Evolutionary conservation across 371 early-diverging fungal genomes (phyloP).

Genomic region (Phascolomyces articulosus): DNA sequence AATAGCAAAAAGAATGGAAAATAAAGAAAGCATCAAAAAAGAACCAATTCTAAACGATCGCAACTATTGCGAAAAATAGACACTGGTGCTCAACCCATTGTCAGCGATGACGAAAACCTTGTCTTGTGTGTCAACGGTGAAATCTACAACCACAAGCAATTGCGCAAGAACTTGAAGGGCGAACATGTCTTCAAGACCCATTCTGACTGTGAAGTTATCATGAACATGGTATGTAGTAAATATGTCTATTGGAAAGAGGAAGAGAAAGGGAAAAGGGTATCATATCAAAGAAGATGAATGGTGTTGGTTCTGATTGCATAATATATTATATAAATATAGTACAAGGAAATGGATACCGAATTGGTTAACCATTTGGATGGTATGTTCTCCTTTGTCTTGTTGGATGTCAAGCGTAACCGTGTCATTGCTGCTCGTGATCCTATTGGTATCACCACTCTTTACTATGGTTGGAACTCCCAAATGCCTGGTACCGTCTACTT

Average conservation of each 20-base stretch:
- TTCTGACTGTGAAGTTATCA: slow-evolving; percentile 96
- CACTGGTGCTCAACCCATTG: slow-evolving; percentile 94
- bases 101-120: slow-evolving; percentile 82
- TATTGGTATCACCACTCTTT: slow-evolving; percentile 96
- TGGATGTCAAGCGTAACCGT: slow-evolving; percentile 82
- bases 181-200: slow-evolving; percentile 83
- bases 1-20: background rate
- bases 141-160: slow-evolving; percentile 95
- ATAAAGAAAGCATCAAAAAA: background rate
- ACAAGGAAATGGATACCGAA: slow-evolving; percentile 82
- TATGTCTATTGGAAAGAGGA: too few species aligned
- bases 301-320: too few species aligned
- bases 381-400: slow-evolving; percentile 93
- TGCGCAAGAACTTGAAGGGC: slow-evolving; percentile 79
- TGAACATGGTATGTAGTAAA: slow-evolving; percentile 79
- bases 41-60: background rate
- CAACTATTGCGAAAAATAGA: slow-evolving; percentile 39
- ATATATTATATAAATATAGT: slow-evolving; percentile 53
- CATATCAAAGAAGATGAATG: too few species aligned
- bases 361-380: slow-evolving; percentile 88
- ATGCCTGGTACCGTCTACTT: slow-evolving; percentile 90
- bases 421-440: slow-evolving; percentile 94
- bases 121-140: slow-evolving; percentile 95
- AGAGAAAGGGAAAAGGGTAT: too few species aligned
- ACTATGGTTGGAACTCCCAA: slow-evolving; percentile 86